Conservation (phyloP, 495 filamentous ascomycete species). For the Cercophora newfieldiana region DNA sequence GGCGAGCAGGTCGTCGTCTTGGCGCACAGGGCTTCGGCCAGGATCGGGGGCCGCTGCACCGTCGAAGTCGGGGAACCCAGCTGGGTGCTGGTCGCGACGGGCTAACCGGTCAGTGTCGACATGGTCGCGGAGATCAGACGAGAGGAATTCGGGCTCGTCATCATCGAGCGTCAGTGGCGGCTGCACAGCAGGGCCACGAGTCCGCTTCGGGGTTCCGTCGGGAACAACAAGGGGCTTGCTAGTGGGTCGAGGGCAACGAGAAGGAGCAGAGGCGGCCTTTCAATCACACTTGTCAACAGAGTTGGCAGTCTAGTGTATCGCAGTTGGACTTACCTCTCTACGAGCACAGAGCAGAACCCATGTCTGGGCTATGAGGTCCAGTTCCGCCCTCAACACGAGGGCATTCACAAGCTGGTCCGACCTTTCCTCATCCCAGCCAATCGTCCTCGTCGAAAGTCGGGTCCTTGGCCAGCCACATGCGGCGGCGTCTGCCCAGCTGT, state of each 20-base stretch:
- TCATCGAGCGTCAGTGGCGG: constrained; percentile 8
- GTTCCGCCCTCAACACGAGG: constrained; percentile 19
- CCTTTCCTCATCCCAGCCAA: constrained; percentile 24
- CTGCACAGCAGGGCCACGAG: constrained; percentile 5
- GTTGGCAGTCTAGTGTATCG: background rate
- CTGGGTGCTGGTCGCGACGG: constrained; percentile 1
- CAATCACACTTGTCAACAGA: background rate
- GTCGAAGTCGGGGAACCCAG: background rate
- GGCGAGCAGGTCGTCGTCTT: constrained; percentile 24
- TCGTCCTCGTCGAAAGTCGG: constrained; percentile 22
- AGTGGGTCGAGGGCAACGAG: background rate
- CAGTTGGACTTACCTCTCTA: constrained; percentile 28
- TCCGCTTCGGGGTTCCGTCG: constrained; percentile 20
- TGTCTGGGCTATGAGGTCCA: constrained; percentile 34
- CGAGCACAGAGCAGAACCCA: constrained; percentile 32
- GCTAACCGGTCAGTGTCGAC: constrained; percentile 27
- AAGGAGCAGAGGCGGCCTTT: constrained; percentile 11
- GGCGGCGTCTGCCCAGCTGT: constrained; percentile 33
- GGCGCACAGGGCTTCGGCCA: constrained; percentile 9
- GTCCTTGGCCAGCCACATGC: constrained; percentile 26
- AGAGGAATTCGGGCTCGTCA: constrained; percentile 13
- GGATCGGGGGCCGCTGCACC: background rate
- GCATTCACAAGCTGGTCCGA: constrained; percentile 9
- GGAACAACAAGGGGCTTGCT: constrained; percentile 20
- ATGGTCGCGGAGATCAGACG: constrained; percentile 16